Base-by-base conservation (phyloP, 805 yeast species). In the Candida ulmi region DNA sequence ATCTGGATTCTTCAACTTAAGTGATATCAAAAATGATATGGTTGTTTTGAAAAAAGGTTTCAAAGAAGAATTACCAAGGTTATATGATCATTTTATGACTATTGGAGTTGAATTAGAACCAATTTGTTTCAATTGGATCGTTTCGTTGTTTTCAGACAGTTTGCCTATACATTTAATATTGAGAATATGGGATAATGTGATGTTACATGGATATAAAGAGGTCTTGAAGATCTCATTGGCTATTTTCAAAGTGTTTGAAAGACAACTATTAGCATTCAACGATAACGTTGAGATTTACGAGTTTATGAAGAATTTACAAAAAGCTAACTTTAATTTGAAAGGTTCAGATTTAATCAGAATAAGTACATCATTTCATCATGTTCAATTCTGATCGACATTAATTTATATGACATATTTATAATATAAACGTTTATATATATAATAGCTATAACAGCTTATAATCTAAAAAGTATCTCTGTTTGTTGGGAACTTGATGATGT, bases 401-500 rank as follows among this genome's bases (percentile, higher is more conserved):
- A n/a, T n/a, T n/a, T n/a, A n/a, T n/a, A n/a, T n/a, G n/a, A n/a
- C n/a, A n/a, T n/a, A n/a, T n/a, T n/a, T n/a, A n/a, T n/a, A n/a
- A n/a, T n/a, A n/a, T n/a, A n/a, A n/a, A n/a, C n/a, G n/a, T n/a
- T n/a, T n/a, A n/a, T n/a, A n/a, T n/a, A n/a, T n/a, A n/a, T n/a
- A n/a, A n/a, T n/a, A n/a, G n/a, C n/a, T n/a, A n/a, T n/a, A n/a
- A n/a, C n/a, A n/a, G n/a, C n/a, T n/a, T n/a, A n/a, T n/a, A n/a
- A n/a, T n/a, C n/a, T n/a, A n/a, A n/a, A n/a, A n/a, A n/a, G n/a
- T n/a, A n/a, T n/a, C n/a, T n/a, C n/a, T n/a, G 16, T 43, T 28
- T 21, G 45, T 42, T 11, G 72, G 83, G 48, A 77, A 67, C 52
- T 80, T 83, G 51, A 85, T 83, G 43, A 85, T 77, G 53, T 78